A percentile compares a stretch with the other conserved stretches of the same genome.
Conservation (phyloP, 2,329 filamentous ascomycete genomes). For the Thelonectria rubi region DNA sequence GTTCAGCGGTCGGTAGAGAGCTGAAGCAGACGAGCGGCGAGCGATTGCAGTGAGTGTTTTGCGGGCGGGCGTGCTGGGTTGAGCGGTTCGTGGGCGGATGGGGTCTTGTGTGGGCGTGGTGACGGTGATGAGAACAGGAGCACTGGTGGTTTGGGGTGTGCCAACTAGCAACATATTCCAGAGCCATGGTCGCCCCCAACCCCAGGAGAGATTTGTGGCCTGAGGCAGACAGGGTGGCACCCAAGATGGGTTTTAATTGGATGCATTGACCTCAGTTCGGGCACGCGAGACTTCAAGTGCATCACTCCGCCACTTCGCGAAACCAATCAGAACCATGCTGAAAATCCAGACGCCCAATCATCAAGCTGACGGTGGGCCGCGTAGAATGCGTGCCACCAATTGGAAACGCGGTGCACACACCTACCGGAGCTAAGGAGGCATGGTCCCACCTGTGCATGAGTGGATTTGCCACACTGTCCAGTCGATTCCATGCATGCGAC, state of each 20-base stretch:
- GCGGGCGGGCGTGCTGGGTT: conserved; percentile 26
- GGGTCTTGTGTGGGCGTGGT: conserved; percentile 34
- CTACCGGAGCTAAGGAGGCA: conserved; percentile 13
- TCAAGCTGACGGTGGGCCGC: conserved; percentile 8
- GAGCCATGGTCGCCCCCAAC: conserved; percentile 35
- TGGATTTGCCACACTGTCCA: conserved; percentile 19
- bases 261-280: conserved; percentile 9
- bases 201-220: conserved; percentile 31
- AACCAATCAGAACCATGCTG: conserved; percentile 29
- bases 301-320: conserved; percentile 31
- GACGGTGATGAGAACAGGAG: conserved; percentile 41
- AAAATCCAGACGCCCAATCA: conserved; percentile 21
- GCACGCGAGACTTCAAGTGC: conserved; percentile 38
- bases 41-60: conserved; percentile 22
- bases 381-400: conserved; percentile 19
- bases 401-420: conserved; percentile 16
- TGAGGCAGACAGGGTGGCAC: conserved; percentile 32
- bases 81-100: conserved; percentile 28
- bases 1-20: conserved; percentile 35
- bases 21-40: conserved; percentile 33
- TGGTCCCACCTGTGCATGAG: conserved; percentile 20
- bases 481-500: neutral
- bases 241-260: conserved; percentile 31
- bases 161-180: conserved; percentile 42
- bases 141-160: conserved; percentile 37